A percentile compares a stretch with the other conserved stretches of the same genome.
Conservation (phyloP, 2,329 filamentous ascomycete species). For the Sporothrix schenckii region DNA sequence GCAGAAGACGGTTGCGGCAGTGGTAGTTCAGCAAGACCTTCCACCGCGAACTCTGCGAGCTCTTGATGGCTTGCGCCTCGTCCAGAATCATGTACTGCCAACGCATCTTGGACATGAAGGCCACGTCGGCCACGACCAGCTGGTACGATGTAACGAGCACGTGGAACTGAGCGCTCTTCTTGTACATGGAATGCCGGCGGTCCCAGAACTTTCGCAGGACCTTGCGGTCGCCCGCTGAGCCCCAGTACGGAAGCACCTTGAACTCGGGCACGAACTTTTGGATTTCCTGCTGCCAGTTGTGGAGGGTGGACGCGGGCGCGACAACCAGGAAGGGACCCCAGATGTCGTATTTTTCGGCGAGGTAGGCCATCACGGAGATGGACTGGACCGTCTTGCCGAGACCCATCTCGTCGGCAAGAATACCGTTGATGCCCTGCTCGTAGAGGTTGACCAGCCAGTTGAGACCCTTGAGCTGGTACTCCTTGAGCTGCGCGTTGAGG, state of each 20-base stretch:
- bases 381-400: conserved; percentile 98
- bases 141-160: conserved; percentile 97
- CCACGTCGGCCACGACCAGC: conserved; percentile 90
- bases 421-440: conserved; percentile 99
- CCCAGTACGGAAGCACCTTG: conserved; percentile 98
- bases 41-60: conserved; percentile 93
- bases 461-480: conserved; percentile 98
- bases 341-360: conserved; percentile 95
- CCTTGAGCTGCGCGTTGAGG: conserved; percentile 90
- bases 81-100: conserved; percentile 99
- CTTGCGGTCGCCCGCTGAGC: conserved; percentile 89
- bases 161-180: conserved; percentile 89
- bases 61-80: conserved; percentile 98
- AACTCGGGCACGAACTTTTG: conserved; percentile 90
- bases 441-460: conserved; percentile 99
- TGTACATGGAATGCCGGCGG: conserved; percentile 94
- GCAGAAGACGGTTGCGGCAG: conserved; percentile 87
- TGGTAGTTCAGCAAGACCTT: conserved; percentile 93
- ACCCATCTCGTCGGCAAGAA: conserved; percentile 98
- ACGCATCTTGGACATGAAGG: conserved; percentile 98
- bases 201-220: conserved; percentile 99
- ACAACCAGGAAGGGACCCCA: conserved; percentile 98
- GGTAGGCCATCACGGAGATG: conserved; percentile 98
- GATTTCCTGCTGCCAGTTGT: conserved; percentile 99
- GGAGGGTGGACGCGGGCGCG: conserved; percentile 89